These are phyloP conservation scores for Haberlea rhodopensis DNA, from an alignment of 257 asterid genomes.

Conservation along the genomic window DNA sequence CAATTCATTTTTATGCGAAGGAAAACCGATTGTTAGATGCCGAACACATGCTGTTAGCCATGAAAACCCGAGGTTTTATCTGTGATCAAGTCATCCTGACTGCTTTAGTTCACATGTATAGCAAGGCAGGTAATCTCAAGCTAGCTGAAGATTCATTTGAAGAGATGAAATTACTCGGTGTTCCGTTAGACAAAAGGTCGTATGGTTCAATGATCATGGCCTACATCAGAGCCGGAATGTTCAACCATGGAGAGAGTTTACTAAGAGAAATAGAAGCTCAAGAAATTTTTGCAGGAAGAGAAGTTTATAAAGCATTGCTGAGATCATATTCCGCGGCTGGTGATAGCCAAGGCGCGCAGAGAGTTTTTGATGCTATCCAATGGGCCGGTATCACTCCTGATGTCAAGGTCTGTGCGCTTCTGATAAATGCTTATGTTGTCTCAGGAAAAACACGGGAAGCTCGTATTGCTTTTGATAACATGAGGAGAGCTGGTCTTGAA, in stretches of 20 bases:
- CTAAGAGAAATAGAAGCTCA: no score
- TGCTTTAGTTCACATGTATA: slow-evolving; percentile 76
- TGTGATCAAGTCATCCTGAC: slow-evolving; percentile 82
- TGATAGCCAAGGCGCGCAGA: slow-evolving; percentile 67
- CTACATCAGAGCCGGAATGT: no score
- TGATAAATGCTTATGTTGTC: slow-evolving; percentile 63
- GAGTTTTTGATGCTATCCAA: slow-evolving; percentile 73
- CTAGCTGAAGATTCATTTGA: slow-evolving; percentile 63
- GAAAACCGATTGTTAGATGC: slow-evolving; percentile 58
- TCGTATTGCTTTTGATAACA: slow-evolving; percentile 58
- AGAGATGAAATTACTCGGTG: no score
- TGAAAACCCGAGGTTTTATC: slow-evolving; percentile 65
- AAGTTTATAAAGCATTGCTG: no score
- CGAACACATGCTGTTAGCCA: slow-evolving; percentile 48
- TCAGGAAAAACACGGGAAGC: slow-evolving; percentile 65
- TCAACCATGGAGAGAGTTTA: no score
- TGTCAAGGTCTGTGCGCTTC: slow-evolving; percentile 69
- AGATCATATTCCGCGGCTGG: slow-evolving; percentile 79
- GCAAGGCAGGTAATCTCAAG: slow-evolving; percentile 74
- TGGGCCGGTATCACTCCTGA: slow-evolving; percentile 77
- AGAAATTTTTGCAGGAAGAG: no score
- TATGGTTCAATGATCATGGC: no score
- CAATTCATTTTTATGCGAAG: slow-evolving; percentile 64
- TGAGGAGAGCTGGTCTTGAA: slow-evolving; percentile 55
- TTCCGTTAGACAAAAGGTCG: no score